Evolutionary conservation across 2,329 filamentous ascomycete genomes (phyloP), one percentile per base, ranked within the genome.

Genomic region (Penicillium digitatum): DNA sequence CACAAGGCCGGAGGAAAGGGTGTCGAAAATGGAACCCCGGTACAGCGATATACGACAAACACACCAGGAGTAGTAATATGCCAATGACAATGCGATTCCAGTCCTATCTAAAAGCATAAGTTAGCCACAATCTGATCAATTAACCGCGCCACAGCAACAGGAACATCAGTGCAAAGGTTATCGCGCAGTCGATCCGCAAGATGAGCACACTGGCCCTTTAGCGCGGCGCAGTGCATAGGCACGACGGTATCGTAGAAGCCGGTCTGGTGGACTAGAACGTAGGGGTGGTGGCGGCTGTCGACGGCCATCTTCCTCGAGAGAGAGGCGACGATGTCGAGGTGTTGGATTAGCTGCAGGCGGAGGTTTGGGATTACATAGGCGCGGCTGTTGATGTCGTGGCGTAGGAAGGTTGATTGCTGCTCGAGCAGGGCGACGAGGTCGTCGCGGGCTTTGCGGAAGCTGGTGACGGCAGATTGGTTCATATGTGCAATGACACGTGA

Each of bases 81-180:
- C 26, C 3, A 27, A 27, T n/a, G 1, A 43, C 11, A 32, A 31
- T 22, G 11, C 11, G 22, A 32, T 45, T 32, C 18, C 29, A 34
- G 18, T 14, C 9, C 48, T 48, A 38, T 39, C 29, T 32, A 48
- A 38, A 52, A 48, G 2, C 42, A 46, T 12, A 49, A 34, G 29
- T 53, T 53, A 53, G 51, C 29, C 22, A 42, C 42, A 22, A 48
- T 38, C 18, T 8, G 27, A 26, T 52, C 50, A 26, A 52, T 31
- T 12, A 39, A 7, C 8, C 8, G 31, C 14, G 49, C 42, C 6
- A 48, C 34, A n/a, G 43, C 10, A 16, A 38, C 2, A 24, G 35
- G 42, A 5, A 40, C 20, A 11, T 47, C 34, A 12, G 42, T 47
- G 49, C 34, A 39, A 29, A 24, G 26, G 16, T 27, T 47, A 31